Conservation (phyloP, 2,329 filamentous ascomycete genomes). For the Chaetomium strumarium region DNA sequence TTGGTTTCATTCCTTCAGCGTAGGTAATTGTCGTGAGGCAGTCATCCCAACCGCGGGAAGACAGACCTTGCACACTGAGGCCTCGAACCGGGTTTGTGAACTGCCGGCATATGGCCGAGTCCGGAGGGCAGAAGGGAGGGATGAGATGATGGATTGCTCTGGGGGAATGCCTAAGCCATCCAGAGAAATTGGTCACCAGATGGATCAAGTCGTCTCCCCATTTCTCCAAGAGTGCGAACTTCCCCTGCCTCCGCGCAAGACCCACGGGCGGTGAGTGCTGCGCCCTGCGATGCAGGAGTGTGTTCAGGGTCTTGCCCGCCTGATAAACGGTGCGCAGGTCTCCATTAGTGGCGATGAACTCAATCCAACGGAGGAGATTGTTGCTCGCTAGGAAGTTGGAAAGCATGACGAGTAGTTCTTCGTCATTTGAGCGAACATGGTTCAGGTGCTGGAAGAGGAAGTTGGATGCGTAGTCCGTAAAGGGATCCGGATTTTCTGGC, state of each 20-base stretch:
- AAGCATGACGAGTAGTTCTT: slow-evolving; percentile 16
- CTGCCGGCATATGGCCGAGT: slow-evolving; percentile 22
- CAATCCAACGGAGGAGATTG: slow-evolving; percentile 23
- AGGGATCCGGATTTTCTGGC: not conserved
- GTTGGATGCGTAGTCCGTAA: slow-evolving; percentile 22
- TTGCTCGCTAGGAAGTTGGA: slow-evolving; percentile 19
- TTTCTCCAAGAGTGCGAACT: slow-evolving; percentile 15
- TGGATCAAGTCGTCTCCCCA: slow-evolving; percentile 25
- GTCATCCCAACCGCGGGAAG: slow-evolving; percentile 21
- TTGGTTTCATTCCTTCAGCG: slow-evolving; percentile 6
- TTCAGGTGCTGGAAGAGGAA: slow-evolving; percentile 25
- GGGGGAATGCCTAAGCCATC: slow-evolving; percentile 12
- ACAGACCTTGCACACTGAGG: slow-evolving; percentile 17
- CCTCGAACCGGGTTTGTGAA: slow-evolving; percentile 19
- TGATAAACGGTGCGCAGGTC: slow-evolving; percentile 22
- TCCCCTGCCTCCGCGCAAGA: slow-evolving; percentile 1
- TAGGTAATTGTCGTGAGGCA: slow-evolving; percentile 23
- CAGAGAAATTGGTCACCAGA: slow-evolving; percentile 23
- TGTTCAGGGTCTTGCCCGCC: slow-evolving; percentile 22
- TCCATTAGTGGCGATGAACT: slow-evolving; percentile 14
- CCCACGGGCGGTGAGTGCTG: slow-evolving; percentile 11
- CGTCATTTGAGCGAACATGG: slow-evolving; percentile 7
- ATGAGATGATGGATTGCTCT: slow-evolving; percentile 24
- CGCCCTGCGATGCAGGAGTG: slow-evolving; percentile 10
- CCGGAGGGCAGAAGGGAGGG: slow-evolving; percentile 24